Base-by-base conservation (phyloP, 176 grass and related monocot species). In the Metroxylon sagu region DNA sequence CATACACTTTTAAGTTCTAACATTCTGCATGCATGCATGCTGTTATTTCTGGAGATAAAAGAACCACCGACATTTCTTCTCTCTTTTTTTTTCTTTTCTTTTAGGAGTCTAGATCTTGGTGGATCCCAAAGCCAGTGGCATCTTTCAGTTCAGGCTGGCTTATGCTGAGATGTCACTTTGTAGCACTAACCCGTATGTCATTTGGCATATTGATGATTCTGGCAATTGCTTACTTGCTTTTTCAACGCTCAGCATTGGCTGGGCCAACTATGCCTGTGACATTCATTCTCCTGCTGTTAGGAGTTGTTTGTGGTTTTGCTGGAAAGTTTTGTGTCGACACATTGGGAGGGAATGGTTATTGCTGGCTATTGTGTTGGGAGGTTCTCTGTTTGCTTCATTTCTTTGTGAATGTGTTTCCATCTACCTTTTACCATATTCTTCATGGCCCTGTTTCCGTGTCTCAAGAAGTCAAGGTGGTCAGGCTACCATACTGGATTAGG, bases 171-270 rank as follows among this genome's bases (percentile, higher is more conserved):
- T 98, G 93, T 18, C 87, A 85, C 49, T 25, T 83, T 52, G 60
- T 92, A 55, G 84, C 87, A 6, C 52, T 78, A 70, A 80, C 75
- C 52, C 76, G 86, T 1, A 74, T 98, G 76, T 76, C 48, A 26
- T 98, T 92, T 59, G 87, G 87, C 26, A 78, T 98, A 68, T 56
- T 92, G 64, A 92, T 98, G 82, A 92, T 98, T 64, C 1, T 92
- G n/a, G 54, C 59, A 43, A 74, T 98, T 72, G 78, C 76, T 67
- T 92, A 73, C 68, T 73, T 92, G 73, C 70, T 71, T 6, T 77
- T 83, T 49, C 81, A 85, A 70, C 84, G 85, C 16, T 88, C 93
- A 26, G 56, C 73, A 48, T 48, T 57, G 1, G 29, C 84, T 12
- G 84, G 78, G 62, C 61, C 76, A 67, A 80, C 51, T 65, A 98